Conservation (phyloP, 768 basidiomycete genomes). For the Jaapia argillacea region DNA sequence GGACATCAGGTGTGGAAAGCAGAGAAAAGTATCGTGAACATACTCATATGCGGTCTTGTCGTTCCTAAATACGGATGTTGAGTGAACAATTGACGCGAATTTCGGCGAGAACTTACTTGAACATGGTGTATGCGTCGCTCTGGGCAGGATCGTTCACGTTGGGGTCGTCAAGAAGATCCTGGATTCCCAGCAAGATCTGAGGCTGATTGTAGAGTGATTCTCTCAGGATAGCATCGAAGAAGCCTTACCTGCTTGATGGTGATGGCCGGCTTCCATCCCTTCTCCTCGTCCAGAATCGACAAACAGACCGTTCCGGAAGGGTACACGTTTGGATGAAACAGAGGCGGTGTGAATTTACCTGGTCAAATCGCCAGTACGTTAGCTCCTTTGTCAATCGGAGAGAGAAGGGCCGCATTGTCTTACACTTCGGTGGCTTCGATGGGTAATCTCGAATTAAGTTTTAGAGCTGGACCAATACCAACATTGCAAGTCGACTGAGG, state of each 20-base stretch:
- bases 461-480: background rate
- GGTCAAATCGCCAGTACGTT: constrained; percentile 5
- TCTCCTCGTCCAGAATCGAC: constrained; percentile 97
- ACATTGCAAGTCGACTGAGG: background rate
- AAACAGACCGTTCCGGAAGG: constrained; percentile 98
- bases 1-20: constrained; percentile 1
- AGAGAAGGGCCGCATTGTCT: constrained; percentile 18
- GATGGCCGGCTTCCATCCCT: constrained; percentile 97
- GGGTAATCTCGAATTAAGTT: constrained; percentile 60
- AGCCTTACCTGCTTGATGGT: constrained; percentile 88
- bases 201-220: background rate
- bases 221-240: background rate
- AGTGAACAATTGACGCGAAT: background rate
- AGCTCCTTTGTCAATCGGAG: constrained; percentile 2
- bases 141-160: constrained; percentile 98
- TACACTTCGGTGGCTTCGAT: constrained; percentile 93
- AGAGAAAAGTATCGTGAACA: constrained; percentile 18
- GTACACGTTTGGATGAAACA: constrained; percentile 98
- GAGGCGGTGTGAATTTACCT: constrained; percentile 95
- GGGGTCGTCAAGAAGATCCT: constrained; percentile 91
- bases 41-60: constrained; percentile 91
- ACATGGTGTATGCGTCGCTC: constrained; percentile 97
- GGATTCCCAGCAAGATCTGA: constrained; percentile 91
- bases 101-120: constrained; percentile 61
- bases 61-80: constrained; percentile 45